Conservation (phyloP, 768 basidiomycete species). For the Tulasnella sp. region DNA sequence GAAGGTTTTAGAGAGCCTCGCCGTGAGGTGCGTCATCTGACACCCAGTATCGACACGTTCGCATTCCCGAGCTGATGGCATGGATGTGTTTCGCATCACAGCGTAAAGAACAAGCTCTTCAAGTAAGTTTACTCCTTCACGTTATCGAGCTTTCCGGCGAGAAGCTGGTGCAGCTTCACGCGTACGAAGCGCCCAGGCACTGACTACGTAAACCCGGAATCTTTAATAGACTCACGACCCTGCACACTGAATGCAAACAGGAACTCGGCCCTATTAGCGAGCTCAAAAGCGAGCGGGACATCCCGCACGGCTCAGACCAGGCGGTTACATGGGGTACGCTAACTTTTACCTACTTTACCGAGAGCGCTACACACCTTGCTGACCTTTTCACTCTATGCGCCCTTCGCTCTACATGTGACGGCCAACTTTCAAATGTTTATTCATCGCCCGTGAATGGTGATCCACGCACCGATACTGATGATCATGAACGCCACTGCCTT, state of each 20-base stretch:
- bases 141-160: background rate
- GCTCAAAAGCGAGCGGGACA: slow-evolving; percentile 16
- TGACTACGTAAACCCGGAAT: background rate
- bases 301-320: slow-evolving; percentile 16
- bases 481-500: background rate
- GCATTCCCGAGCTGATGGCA: background rate
- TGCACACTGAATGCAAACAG: slow-evolving; percentile 19
- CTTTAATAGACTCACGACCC: slow-evolving; percentile 14
- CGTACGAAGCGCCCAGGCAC: background rate
- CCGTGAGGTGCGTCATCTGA: slow-evolving; percentile 4
- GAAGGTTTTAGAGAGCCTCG: slow-evolving; percentile 17
- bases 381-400: too few relatives aligned
- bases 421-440: background rate
- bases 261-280: slow-evolving; percentile 15
- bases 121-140: slow-evolving; percentile 12
- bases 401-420: too few relatives aligned
- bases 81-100: background rate
- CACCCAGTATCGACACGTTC: background rate
- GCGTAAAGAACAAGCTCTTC: slow-evolving; percentile 21
- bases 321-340: slow-evolving; percentile 16
- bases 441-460: background rate
- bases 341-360: too few relatives aligned
- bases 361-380: too few relatives aligned
- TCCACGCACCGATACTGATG: background rate
- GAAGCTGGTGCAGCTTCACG: background rate